Evolutionary conservation across 768 basidiomycete genomes (phyloP).

Genomic region (Brasilioporus rufonigricans): DNA sequence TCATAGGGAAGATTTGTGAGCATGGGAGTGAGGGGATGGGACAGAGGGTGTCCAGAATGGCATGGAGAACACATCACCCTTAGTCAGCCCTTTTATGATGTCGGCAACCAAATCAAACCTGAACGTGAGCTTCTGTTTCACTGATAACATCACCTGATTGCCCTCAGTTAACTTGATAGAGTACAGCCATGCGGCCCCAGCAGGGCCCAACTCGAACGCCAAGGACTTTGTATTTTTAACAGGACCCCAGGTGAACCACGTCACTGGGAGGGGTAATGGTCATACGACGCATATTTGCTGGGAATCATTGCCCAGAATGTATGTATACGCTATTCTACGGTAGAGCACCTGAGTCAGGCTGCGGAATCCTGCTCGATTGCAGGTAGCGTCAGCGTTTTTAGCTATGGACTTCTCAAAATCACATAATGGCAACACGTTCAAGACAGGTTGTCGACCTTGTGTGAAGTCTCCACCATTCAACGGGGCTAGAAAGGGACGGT

Average conservation of each 20-base stretch:
- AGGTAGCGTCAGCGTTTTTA: too few relatives aligned
- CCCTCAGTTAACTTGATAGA: not conserved
- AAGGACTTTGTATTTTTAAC: not conserved
- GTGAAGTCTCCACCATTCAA: too few relatives aligned
- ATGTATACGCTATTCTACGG: too few relatives aligned
- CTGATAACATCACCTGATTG: not conserved
- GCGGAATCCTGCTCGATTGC: not conserved
- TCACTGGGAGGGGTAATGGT: too few relatives aligned
- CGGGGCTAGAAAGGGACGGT: too few relatives aligned
- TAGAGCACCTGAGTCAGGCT: too few relatives aligned
- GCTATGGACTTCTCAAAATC: too few relatives aligned
- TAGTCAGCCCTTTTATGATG: not conserved
- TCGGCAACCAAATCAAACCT: not conserved
- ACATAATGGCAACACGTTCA: too few relatives aligned
- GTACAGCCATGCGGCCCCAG: not conserved
- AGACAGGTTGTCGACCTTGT: too few relatives aligned
- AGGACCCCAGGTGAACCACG: not conserved
- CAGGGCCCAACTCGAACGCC: not conserved
- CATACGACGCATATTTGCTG: not conserved
- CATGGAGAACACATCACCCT: not conserved
- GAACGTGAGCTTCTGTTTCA: not conserved
- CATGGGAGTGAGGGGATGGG: not conserved
- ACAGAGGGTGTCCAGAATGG: not conserved
- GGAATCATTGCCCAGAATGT: too few relatives aligned
- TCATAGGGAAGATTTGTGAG: conserved; percentile 47